Evolutionary conservation across 257 asterid species (phyloP).

Genomic region (Petrea volubilis): DNA sequence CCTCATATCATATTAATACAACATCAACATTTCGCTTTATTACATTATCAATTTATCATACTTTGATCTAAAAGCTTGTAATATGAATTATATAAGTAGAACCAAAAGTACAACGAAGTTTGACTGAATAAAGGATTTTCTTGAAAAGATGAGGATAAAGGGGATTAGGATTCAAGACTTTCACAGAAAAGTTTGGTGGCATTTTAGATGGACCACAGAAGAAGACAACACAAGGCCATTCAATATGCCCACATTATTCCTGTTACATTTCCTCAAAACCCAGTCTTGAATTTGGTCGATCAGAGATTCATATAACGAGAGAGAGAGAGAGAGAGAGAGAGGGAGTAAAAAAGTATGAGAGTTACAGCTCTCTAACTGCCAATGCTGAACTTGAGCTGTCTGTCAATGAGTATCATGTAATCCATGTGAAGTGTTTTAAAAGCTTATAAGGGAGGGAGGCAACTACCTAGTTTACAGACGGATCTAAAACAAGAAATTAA

Average conservation of each 20-base stretch:
- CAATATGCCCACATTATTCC: slow-evolving; percentile 30
- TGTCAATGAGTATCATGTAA: neutral
- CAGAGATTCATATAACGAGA: neutral
- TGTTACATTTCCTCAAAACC: neutral
- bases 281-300: neutral
- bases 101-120: neutral
- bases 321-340: too few relatives aligned
- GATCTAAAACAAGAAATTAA: slow-evolving; percentile 19
- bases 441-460: neutral
- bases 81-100: neutral
- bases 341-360: neutral
- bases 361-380: neutral
- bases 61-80: too few relatives aligned
- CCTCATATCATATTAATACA: too few relatives aligned
- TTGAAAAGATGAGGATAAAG: neutral
- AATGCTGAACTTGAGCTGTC: neutral
- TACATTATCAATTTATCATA: too few relatives aligned
- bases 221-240: slow-evolving; percentile 26
- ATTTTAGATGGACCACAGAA: slow-evolving; percentile 34
- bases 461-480: slow-evolving; percentile 10
- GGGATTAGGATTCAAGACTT: neutral
- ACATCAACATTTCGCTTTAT: too few relatives aligned
- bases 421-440: slow-evolving; percentile 26
- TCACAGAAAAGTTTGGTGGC: slow-evolving; percentile 24
- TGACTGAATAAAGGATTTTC: neutral